Evolutionary conservation across 2,329 filamentous ascomycete genomes (phyloP), one percentile per base, ranked within the genome.

Genomic region (Fusarium longipes): DNA sequence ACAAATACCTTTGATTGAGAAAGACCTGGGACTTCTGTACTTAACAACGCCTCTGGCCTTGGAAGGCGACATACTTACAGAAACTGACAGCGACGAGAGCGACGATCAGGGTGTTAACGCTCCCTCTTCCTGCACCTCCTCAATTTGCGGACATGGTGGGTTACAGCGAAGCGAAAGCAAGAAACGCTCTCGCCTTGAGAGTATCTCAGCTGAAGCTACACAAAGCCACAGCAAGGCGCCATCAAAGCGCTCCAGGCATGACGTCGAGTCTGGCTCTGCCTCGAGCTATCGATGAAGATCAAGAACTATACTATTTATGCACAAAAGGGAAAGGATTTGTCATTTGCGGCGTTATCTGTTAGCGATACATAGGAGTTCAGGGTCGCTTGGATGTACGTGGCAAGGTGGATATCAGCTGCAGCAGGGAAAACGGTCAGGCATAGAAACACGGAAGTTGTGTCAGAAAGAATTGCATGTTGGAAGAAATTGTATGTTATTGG

Each of bases 1-100:
- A 27, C 70, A 73, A 30, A 33, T 67, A 22, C 51, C 64, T 6
- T 15, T 67, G 25, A 64, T 74, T 6, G 58, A 69, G 45, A 20
- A 51, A 14, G 63, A 74, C 35, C 43, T 66, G 4, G 60, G 54
- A 17, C 6, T 67, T 30, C 39, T 54, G 15, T 35, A 24, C 15
- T 65, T 43, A 24, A 51, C 44, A 8, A 35, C 43, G 43, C 24
- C 42, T 39, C 24, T 36, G 10, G 9, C 5, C 17, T 11, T 51
- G 8, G 30, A 36, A 11, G 45, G 22, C 15, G 42, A 63, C 8
- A 15, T 50, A 18, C 30, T 22, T 10, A 25, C 38, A n/a, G 56
- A 35, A 25, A 58, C 33, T 8, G 50, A 42, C 8, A 54, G 40
- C n/a, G 48, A 57, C n/a, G 61, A 63, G 47, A 59, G 52, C 24